Conservation (phyloP, 768 basidiomycete genomes). For the Leucocoprinus birnbaumii region DNA sequence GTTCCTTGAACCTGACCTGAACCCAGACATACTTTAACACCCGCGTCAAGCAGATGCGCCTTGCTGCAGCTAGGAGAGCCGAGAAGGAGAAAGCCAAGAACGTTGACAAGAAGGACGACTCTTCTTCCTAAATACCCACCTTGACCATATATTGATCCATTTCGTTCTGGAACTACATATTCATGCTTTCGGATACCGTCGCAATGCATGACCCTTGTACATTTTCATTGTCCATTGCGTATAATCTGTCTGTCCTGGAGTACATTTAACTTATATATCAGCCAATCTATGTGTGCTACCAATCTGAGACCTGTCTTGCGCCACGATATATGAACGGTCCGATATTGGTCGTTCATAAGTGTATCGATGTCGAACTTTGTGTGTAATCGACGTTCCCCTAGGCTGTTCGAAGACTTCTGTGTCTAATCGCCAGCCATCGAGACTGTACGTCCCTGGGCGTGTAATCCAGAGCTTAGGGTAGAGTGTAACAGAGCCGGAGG, state of each 20-base stretch:
- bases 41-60: constrained; percentile 59
- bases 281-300: constrained; percentile 8
- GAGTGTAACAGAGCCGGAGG: constrained; percentile 42
- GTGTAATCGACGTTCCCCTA: not conserved
- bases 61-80: constrained; percentile 51
- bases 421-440: constrained; percentile 70
- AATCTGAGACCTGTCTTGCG: constrained; percentile 20
- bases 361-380: constrained; percentile 29
- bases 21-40: constrained; percentile 71
- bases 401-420: constrained; percentile 29
- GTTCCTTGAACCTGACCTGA: constrained; percentile 6
- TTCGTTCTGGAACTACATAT: too few relatives aligned
- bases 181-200: too few relatives aligned
- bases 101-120: constrained; percentile 24
- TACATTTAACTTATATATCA: not conserved
- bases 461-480: constrained; percentile 55
- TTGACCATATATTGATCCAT: too few relatives aligned
- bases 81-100: constrained; percentile 34
- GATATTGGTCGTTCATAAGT: constrained; percentile 27
- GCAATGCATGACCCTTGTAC: too few relatives aligned
- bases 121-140: not conserved
- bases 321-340: constrained; percentile 27
- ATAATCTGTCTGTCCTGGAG: not conserved
- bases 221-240: not conserved
- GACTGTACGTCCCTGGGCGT: constrained; percentile 60